Base-by-base conservation (phyloP, 1,139 yeast species). In the Wickerhamomyces sp. region DNA sequence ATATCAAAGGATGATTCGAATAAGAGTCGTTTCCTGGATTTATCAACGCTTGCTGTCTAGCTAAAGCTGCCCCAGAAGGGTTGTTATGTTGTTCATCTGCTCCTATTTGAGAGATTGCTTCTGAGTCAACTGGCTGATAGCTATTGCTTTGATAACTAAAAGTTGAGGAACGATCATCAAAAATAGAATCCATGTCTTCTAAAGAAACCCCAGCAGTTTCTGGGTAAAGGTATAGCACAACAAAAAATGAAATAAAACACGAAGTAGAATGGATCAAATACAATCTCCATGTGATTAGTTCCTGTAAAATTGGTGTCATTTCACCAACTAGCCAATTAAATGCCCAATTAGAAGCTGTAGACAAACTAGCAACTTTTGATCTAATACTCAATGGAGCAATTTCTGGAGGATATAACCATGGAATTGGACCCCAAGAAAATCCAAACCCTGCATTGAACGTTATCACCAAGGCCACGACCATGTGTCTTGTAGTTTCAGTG, bases 341-440 rank as follows among this genome's bases (percentile, higher is more conserved):
- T n/a, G 87, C 75, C 97, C 97, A 90, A 60, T 89, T 89, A 9
- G 95, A 80, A 1, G 96, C 96, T 0, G 96, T 89, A 0, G 96
- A 82, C 48, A 88, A 66, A 1, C 96, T 88, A 0, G 96, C 95
- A 37, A 96, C 96, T 55, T 89, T 86, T 7, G 96, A 89, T 44
- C 97, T 75, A n/a, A 89, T 89, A 19, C 81, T 70, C 45, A 86
- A 75, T 0, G 97, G 97, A 43, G 90, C 74, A 39, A 90, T 90
- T 64, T 89, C 97, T 28, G 84, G 80, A 35, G 89, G 88, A 64
- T 87, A 82, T 52, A 90, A 71, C 97, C 97, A 89, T 7, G 96
- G 96, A 44, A 90, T 81, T 4, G 97, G 97, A 10, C 96, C 96
- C 95, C 96, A 88, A 41, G 85, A 75, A 52, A 80, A 80, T 10